Conservation (phyloP, 371 early-diverging fungal species). For the Lichtheimia ornata region DNA sequence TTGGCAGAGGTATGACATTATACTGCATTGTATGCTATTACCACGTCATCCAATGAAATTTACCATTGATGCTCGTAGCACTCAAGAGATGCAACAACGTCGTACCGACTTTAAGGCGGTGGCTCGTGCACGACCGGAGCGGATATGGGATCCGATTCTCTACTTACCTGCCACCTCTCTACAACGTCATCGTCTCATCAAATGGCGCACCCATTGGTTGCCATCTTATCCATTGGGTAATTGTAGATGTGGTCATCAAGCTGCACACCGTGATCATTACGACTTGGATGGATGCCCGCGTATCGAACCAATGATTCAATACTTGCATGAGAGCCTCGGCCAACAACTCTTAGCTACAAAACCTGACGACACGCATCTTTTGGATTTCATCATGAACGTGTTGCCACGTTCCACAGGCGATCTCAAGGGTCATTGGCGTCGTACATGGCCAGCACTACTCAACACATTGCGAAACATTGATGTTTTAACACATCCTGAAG, state of each 20-base stretch:
- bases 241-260: not conserved
- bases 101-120: not conserved
- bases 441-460: not conserved
- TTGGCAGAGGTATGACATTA: too few relatives aligned
- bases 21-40: too few relatives aligned
- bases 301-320: not conserved
- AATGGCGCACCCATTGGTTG: slow-evolving; percentile 9
- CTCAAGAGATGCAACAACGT: not conserved
- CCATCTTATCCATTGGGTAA: not conserved
- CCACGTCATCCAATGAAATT: not conserved
- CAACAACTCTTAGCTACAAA: not conserved
- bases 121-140: not conserved
- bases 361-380: not conserved
- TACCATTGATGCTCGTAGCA: not conserved
- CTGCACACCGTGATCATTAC: slow-evolving; percentile 3
- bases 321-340: not conserved
- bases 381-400: not conserved
- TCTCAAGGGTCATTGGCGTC: slow-evolving; percentile 2
- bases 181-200: slow-evolving; percentile 4
- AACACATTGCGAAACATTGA: not conserved
- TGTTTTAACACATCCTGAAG: slow-evolving; percentile 1
- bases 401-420: not conserved
- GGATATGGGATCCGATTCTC: not conserved
- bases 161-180: not conserved
- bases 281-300: not conserved